Base-by-base conservation (phyloP, 768 basidiomycete species). In the Leucosporidium scottii region DNA sequence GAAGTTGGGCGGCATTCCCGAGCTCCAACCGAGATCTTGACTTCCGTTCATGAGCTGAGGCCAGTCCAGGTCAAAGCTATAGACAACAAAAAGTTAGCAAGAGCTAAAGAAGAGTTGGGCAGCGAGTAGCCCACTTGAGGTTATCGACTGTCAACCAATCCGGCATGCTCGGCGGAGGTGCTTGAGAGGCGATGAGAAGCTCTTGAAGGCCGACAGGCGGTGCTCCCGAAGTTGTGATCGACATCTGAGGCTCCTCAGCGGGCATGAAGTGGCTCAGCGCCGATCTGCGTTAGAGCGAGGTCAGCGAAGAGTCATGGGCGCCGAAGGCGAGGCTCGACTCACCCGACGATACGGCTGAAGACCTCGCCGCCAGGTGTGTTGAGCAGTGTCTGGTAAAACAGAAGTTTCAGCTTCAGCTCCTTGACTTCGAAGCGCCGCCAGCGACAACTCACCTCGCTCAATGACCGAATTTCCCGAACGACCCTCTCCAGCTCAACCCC, bases 391-490 rank as follows among this genome's bases (percentile, higher is more conserved):
- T 51, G 25, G 8, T 23, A 51, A 23, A 17, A 20, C 4, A n/a
- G n/a, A n/a, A 18, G 6, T n/a, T n/a, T 5, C 17, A 50, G 15
- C 4, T 6, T 50, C 49, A 50, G 17, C 49, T 50, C n/a, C 6
- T 6, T 15, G 15, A 6, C 17, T 20, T 50, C 20, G 17, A 18
- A 50, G 17, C 17, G n/a, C 6, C 49, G 4, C 49, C 4, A 15
- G 17, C 20, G 4, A 21, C 13, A 3, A 51, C 21, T 51, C 21
- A 51, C 50, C 50, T 51, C 50, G 8, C 23, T 23, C 50, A 51
- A 13, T 21, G 21, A 27, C 50, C 50, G 4, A 23, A 27, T 47
- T 67, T 73, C 36, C 74, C 74, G 21, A 23, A 51, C 21, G 8
- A 51, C 21, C 23, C 21, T 51, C 23, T 8, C 50, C 50, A 51